These are phyloP conservation scores for Ceratobasidium sp. DNA, from an alignment of 1,284 basidiomycete species.

Conservation along the genomic window DNA sequence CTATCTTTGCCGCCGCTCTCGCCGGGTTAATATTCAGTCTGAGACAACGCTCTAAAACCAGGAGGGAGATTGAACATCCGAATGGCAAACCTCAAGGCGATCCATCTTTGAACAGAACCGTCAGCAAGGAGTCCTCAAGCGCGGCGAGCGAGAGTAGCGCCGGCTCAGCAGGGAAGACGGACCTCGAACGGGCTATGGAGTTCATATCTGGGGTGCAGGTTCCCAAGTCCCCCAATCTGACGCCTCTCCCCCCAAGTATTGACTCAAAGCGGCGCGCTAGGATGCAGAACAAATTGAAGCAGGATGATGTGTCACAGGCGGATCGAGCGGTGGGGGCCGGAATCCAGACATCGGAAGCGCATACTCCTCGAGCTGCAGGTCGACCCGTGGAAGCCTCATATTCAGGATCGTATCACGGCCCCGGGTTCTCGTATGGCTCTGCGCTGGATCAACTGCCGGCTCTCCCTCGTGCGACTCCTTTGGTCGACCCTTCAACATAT, in stretches of 20 bases:
- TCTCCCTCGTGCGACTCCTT: background rate
- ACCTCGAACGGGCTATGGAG: constrained; percentile 37
- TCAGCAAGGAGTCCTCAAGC: constrained; percentile 10
- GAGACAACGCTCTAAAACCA: constrained; percentile 33
- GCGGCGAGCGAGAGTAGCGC: background rate
- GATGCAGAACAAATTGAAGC: background rate
- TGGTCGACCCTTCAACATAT: constrained; percentile 20
- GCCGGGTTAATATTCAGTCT: constrained; percentile 39
- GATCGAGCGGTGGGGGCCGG: background rate
- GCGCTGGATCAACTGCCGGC: constrained; percentile 11
- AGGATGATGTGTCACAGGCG: background rate
- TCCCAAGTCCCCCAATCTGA: constrained; percentile 14
- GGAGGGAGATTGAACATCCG: constrained; percentile 3
- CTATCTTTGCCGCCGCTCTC: constrained; percentile 30
- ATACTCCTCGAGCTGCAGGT: background rate
- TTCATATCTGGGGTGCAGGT: constrained; percentile 20
- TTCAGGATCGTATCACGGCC: background rate
- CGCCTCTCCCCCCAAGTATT: background rate
- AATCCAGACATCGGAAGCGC: background rate
- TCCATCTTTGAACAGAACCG: background rate
- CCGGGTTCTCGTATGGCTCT: background rate
- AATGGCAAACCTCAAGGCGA: background rate
- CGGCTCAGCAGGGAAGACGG: background rate
- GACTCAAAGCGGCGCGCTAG: constrained; percentile 9
- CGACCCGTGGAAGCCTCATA: background rate